Evolutionary conservation across 345 rosid species (phyloP), one percentile per base, ranked within the genome.

Genomic region (Eucalyptus shirleyi): DNA sequence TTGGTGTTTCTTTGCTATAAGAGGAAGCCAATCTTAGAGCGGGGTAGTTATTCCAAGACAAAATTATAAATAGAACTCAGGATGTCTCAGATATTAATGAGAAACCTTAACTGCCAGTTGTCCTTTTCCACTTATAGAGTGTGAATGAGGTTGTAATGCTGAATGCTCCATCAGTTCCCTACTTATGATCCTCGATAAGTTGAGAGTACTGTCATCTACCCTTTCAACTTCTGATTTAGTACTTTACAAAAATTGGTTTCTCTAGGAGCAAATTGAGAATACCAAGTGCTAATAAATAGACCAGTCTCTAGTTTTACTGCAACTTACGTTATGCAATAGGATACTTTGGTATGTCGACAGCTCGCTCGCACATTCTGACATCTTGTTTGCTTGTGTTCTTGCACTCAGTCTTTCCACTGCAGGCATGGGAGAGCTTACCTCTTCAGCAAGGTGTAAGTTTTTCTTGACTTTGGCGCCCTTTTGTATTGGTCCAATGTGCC

Each of bases 371-470:
- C 47, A 21, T 77, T 92, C 94, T 95, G 91, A 95, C 91, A n/a
- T 12, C 49, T 16, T 89, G 87, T 89, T 92, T 89, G 90, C 82
- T 86, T 88, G 87, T 93, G 87, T 89, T 89, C 88, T 91, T 93
- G 89, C 91, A 91, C 92, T 93, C 95, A 98, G 99, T 92, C 97
- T 89, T 98, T 98, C 95, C 96, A 95, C 86, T 30, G 93, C 95
- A 96, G 94, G 93, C 97, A 98, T 94, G 99, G 99, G 93, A 96
- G 94, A 92, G 99, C 99, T 90, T 98, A 97, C 94, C 99, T 98
- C 93, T 98, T 98, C 96, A 91, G 87, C 86, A 96, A 96, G 92
- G 99, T 97, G 99, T 98, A 97, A 98, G 99, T 96, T 91, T 92
- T 94, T 91, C 93, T 87, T 89, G 89, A 86, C 82, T 91, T 91